Evolutionary conservation across 2,329 filamentous ascomycete species (phyloP), one percentile per base, ranked within the genome.

Genomic region (Malbranchea cinnamomea): DNA sequence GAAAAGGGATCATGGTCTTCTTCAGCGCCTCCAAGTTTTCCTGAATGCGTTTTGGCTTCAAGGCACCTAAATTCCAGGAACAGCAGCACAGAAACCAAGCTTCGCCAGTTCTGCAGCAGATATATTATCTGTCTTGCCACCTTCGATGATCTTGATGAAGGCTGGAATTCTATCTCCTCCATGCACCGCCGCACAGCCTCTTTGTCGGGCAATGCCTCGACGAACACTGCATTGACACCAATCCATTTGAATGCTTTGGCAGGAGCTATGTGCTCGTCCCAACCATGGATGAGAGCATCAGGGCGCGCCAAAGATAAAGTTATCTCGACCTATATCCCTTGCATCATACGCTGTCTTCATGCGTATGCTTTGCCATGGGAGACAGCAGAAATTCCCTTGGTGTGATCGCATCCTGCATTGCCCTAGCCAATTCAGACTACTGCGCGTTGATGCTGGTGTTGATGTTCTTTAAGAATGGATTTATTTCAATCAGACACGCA

Each of bases 301-400:
- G 60, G 64, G 4, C 61, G 49, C 0, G 59, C 60, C 2, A 65
- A 42, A 22, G n/a, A 65, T 50, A 31, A 57, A 61, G 17, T 64
- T 63, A 33, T 64, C 61, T 3, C 44, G 40, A 1, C 59, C 59
- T 36, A 60, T 49, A 26, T 63, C 51, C 10, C 60, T 47, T 3
- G 62, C 59, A 31, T 64, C 61, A 4, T 49, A 50, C 1, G 62
- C 61, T 2, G 60, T 62, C 37, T 53, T 1, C 62, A 49, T 4
- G 60, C 60, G 28, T 52, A 63, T 1, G 60, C 60, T 41, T 65
- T 60, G 6, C 48, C 56, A 6, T 57, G 45, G 1, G 54, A 53
- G 0, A 65, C 60, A 2, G 64, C 60, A 0, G 48, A 47, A 37
- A 63, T 65, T 1, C 59, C 60, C 21, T 57, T 57, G 1, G 59